Evolutionary conservation across 2,329 filamentous ascomycete species (phyloP).

Genomic region (Nakataea oryzae): DNA sequence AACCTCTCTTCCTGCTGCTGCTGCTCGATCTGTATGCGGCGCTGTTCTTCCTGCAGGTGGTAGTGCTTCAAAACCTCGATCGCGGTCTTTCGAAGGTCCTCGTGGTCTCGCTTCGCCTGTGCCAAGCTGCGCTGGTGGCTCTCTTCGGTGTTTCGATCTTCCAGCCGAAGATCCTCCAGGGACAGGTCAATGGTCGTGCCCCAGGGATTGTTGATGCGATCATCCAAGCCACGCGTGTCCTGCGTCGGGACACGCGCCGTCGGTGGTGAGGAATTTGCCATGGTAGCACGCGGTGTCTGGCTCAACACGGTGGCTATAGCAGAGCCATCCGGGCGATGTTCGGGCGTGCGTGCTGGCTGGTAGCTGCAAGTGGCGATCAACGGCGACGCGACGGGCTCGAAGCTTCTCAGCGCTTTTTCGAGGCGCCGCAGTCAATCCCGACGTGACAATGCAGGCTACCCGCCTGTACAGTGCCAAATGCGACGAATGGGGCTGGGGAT

Average conservation of each 20-base stretch:
- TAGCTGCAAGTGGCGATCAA: background rate
- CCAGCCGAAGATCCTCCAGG: slow-evolving; percentile 14
- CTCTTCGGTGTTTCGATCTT: slow-evolving; percentile 20
- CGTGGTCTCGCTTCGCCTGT: slow-evolving; percentile 17
- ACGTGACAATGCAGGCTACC: background rate
- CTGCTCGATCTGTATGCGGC: slow-evolving; percentile 11
- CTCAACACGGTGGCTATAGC: background rate
- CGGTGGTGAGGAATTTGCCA: slow-evolving; percentile 19
- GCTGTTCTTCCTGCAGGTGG: slow-evolving; percentile 14
- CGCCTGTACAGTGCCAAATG: background rate
- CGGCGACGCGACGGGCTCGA: background rate
- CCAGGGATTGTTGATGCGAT: slow-evolving; percentile 12
- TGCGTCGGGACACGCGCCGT: slow-evolving; percentile 2
- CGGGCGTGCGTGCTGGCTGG: too few relatives aligned
- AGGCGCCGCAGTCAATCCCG: background rate
- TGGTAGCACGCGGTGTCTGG: slow-evolving; percentile 6
- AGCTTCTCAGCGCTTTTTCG: background rate
- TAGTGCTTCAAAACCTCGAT: slow-evolving; percentile 13
- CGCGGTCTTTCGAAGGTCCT: slow-evolving; percentile 12
- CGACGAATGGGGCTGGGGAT: background rate
- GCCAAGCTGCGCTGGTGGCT: slow-evolving; percentile 18
- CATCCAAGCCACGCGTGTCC: background rate
- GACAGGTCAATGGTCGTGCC: background rate
- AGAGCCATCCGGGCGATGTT: background rate
- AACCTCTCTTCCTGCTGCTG: slow-evolving; percentile 19